phyloP scores from a whole-genome alignment of 1,284 basidiomycete genomes.

The Abortiporus biennis region DNA sequence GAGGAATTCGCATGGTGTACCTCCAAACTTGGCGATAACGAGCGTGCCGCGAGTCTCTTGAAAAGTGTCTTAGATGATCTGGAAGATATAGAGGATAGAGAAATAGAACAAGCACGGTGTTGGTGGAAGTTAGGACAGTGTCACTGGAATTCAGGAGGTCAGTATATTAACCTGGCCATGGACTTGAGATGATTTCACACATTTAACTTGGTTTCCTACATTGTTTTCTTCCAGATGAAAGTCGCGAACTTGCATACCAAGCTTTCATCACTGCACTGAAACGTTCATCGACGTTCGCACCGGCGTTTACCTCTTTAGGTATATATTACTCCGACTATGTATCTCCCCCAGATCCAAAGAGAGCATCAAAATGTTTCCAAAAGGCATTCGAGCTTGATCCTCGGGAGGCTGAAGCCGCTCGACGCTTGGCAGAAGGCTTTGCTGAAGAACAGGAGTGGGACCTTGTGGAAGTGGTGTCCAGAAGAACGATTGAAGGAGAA shows the following conservation, averaged over 20 bases:
- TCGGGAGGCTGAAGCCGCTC: constrained; percentile 82
- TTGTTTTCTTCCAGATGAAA: constrained; percentile 26
- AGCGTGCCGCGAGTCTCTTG: constrained; percentile 51
- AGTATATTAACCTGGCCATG: constrained; percentile 19
- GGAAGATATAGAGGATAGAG: constrained; percentile 46
- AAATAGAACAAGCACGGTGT: constrained; percentile 65
- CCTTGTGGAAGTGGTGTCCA: constrained; percentile 88
- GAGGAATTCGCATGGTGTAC: constrained; percentile 89
- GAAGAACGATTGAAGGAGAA: constrained; percentile 89
- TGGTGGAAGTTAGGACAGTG: constrained; percentile 83
- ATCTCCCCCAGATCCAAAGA: constrained; percentile 72
- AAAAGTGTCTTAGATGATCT: constrained; percentile 53
- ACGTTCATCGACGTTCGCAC: constrained; percentile 72
- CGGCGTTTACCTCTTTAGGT: constrained; percentile 92
- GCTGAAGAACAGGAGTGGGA: constrained; percentile 96
- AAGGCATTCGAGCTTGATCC: constrained; percentile 98
- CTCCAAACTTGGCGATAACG: constrained; percentile 49
- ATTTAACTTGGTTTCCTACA: neutral
- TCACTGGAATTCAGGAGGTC: constrained; percentile 73
- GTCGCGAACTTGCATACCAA: constrained; percentile 64
- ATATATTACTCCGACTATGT: constrained; percentile 78
- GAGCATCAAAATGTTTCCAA: constrained; percentile 95
- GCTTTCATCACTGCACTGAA: constrained; percentile 85
- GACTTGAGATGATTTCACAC: neutral
- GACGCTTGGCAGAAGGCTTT: constrained; percentile 81